Base-by-base conservation (phyloP, 2,329 filamentous ascomycete species). In the Pseudocercospora pini-densiflorae region DNA sequence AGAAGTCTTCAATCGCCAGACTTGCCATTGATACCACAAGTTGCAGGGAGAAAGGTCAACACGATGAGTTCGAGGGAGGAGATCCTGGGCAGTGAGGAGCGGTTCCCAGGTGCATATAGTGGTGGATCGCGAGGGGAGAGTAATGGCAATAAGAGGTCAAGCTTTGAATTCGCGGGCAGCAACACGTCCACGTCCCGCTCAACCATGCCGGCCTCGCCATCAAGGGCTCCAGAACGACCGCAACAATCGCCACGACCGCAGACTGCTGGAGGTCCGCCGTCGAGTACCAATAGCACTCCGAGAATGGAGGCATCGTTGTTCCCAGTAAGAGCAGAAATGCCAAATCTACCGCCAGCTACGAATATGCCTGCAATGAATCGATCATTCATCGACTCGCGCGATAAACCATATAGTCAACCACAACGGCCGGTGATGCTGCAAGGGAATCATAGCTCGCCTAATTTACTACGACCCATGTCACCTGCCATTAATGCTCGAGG, bases 11-110 rank as follows among this genome's bases (percentile, higher is more conserved):
- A 64, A 53, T 81, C 86, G 62, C 85, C 85, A 7, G 80, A 79
- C 3, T 77, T 88, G 31, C 78, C 79, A 33, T 78, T 77, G 33
- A 78, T 81, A 43, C 73, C 78, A 36, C 74, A 78, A 29, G 73
- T 82, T 14, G 75, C 79, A n/a, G 70, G 68, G 59, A 58, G 21
- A 6, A 16, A 33, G 27, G 49, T 33, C 45, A 59, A 51, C 61
- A 59, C 55, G 23, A 51, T 36, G 31, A 58, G 61, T 14, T 36
- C 31, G 14, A 24, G n/a, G 40, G 23, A 61, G 61, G 59, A 61
- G 21, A 43, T 54, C 19, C 12, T 64, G 59, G 61, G 36, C 21
- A 12, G 64, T 19, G 54, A 54, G 23, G 49, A 55, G 31, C 19
- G 27, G 3, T 33, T 54, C 21, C 24, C 36, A 51, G 12, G 45